Evolutionary conservation across 139 green algal genomes (phyloP).

Genomic region (Chlorella sorokiniana): DNA sequence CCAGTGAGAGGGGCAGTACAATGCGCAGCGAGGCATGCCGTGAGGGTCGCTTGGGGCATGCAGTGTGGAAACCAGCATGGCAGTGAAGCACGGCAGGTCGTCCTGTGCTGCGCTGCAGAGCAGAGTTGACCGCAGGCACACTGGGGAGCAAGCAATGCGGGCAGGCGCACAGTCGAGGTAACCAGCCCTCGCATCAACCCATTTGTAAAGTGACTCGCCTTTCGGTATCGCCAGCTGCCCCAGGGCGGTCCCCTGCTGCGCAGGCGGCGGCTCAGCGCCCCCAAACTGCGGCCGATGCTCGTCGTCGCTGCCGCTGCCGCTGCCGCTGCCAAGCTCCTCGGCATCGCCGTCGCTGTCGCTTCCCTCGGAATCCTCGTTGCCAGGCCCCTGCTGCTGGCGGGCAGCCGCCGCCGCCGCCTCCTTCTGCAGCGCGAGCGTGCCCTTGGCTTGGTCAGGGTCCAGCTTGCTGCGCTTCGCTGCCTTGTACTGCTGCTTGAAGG

Average conservation of each 20-base stretch:
- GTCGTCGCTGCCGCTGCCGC: background rate
- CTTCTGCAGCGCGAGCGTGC: constrained; percentile 60
- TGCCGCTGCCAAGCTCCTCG: background rate
- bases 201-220: background rate
- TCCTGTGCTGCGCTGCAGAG: too few species aligned
- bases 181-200: background rate
- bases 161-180: background rate
- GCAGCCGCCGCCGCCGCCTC: constrained; percentile 29
- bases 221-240: constrained; percentile 20
- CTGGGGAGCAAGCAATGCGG: too few species aligned
- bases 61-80: too few species aligned
- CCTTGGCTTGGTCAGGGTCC: constrained; percentile 59
- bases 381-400: background rate
- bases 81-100: too few species aligned
- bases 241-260: background rate
- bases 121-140: too few species aligned
- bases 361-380: background rate
- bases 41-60: too few species aligned
- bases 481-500: constrained; percentile 69
- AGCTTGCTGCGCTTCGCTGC: constrained; percentile 64
- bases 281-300: constrained; percentile 5
- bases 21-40: too few species aligned
- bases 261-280: background rate
- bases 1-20: too few species aligned
- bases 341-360: background rate